These are phyloP conservation scores for Mortierella sp. DNA, from an alignment of 371 early-diverging fungal species.

Conservation along the genomic window DNA sequence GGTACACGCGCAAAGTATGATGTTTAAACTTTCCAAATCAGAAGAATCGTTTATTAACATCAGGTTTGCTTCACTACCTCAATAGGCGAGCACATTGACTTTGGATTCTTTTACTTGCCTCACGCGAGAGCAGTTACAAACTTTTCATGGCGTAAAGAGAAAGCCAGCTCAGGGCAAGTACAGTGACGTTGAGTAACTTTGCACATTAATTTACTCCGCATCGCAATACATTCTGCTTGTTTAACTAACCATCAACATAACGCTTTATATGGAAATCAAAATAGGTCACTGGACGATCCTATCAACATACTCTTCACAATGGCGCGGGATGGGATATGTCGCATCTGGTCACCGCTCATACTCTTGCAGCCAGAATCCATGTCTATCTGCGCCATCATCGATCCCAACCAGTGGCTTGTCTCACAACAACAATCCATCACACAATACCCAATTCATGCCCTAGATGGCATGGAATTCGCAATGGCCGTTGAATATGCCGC, in stretches of 20 bases:
- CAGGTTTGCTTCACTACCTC: neutral
- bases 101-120: conserved; percentile 76
- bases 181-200: neutral
- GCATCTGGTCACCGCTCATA: conserved; percentile 83
- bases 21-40: neutral
- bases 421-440: conserved; percentile 59
- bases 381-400: conserved; percentile 78
- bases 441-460: conserved; percentile 73
- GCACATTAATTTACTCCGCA: neutral
- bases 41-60: neutral
- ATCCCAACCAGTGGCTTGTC: conserved; percentile 79
- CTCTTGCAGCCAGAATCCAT: conserved; percentile 65
- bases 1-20: conserved; percentile 12
- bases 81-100: conserved; percentile 40
- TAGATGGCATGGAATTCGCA: conserved; percentile 70
- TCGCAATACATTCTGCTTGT: neutral
- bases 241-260: neutral
- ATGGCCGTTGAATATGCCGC: conserved; percentile 63
- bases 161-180: conserved; percentile 47
- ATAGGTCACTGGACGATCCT: conserved; percentile 14
- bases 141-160: conserved; percentile 78
- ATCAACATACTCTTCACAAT: conserved; percentile 78
- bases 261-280: neutral
- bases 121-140: conserved; percentile 78
- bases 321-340: conserved; percentile 79